These are phyloP conservation scores for Huntiella savannae DNA, from an alignment of 2,329 filamentous ascomycete genomes.

Conservation along the genomic window DNA sequence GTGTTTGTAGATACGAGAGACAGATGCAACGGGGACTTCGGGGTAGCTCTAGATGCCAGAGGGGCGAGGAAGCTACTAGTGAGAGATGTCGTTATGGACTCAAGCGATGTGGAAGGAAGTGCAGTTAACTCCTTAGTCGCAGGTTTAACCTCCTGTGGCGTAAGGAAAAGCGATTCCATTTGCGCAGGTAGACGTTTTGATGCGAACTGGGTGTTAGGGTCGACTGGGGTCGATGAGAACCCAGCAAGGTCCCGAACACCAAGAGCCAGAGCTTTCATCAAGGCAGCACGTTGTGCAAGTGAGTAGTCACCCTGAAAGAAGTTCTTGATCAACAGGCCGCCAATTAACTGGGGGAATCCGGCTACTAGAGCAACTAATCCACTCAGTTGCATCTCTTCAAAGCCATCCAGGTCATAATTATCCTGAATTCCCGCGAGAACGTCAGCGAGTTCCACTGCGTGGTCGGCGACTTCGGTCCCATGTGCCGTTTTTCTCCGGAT, in stretches of 20 bases:
- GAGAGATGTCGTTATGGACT: slow-evolving; percentile 47
- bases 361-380: slow-evolving; percentile 67
- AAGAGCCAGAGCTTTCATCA: slow-evolving; percentile 67
- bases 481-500: slow-evolving; percentile 80
- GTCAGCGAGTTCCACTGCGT: slow-evolving; percentile 62
- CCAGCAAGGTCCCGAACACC: slow-evolving; percentile 72
- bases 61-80: slow-evolving; percentile 60
- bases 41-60: slow-evolving; percentile 62
- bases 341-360: slow-evolving; percentile 58
- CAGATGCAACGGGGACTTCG: slow-evolving; percentile 58
- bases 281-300: slow-evolving; percentile 58
- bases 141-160: slow-evolving; percentile 1
- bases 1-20: slow-evolving; percentile 73
- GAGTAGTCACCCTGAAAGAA: slow-evolving; percentile 91
- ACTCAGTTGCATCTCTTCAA: slow-evolving; percentile 56
- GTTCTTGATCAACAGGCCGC: slow-evolving; percentile 62
- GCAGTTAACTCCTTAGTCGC: slow-evolving; percentile 26
- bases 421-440: slow-evolving; percentile 67
- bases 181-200: slow-evolving; percentile 59
- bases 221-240: slow-evolving; percentile 39
- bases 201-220: slow-evolving; percentile 42
- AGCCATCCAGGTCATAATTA: slow-evolving; percentile 62
- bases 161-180: slow-evolving; percentile 52
- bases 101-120: slow-evolving; percentile 40
- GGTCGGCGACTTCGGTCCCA: slow-evolving; percentile 70